These are phyloP conservation scores for Boletus rubescentipes DNA, from an alignment of 768 basidiomycete species.

Conservation along the genomic window DNA sequence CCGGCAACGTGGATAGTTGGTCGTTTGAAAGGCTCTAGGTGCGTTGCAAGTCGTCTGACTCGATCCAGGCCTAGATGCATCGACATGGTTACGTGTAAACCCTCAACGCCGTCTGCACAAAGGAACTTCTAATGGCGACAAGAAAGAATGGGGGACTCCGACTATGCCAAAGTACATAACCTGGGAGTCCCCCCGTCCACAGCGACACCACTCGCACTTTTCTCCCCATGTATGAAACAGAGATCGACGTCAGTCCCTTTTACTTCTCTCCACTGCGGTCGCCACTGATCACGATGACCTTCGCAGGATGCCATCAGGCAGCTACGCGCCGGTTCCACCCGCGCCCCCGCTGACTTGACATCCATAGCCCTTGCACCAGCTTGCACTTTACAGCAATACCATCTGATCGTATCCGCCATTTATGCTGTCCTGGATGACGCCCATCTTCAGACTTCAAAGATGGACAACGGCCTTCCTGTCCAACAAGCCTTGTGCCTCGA, in stretches of 20 bases:
- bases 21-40: constrained; percentile 62
- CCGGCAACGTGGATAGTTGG: constrained; percentile 92
- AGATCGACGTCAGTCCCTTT: constrained; percentile 16
- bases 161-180: not conserved
- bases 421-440: constrained; percentile 18
- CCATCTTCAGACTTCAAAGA: constrained; percentile 18
- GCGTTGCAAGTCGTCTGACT: constrained; percentile 48
- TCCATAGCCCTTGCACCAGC: constrained; percentile 18
- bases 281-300: not conserved
- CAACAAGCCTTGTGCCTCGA: constrained; percentile 23
- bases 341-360: constrained; percentile 17
- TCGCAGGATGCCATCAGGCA: constrained; percentile 20
- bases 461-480: constrained; percentile 10
- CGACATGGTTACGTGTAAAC: constrained; percentile 42
- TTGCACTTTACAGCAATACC: constrained; percentile 20
- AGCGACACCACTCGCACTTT: not conserved
- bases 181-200: no score
- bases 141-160: no score
- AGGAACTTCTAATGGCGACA: no score
- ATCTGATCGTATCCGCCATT: constrained; percentile 19
- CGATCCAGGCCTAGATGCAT: constrained; percentile 70
- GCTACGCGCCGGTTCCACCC: constrained; percentile 24
- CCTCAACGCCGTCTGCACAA: not conserved
- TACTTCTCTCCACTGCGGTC: not conserved
- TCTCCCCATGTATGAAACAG: constrained; percentile 17